A percentile compares a stretch with the other conserved stretches of the same genome.
Conservation (phyloP, 2,329 filamentous ascomycete species). For the Cercospora sp. region DNA sequence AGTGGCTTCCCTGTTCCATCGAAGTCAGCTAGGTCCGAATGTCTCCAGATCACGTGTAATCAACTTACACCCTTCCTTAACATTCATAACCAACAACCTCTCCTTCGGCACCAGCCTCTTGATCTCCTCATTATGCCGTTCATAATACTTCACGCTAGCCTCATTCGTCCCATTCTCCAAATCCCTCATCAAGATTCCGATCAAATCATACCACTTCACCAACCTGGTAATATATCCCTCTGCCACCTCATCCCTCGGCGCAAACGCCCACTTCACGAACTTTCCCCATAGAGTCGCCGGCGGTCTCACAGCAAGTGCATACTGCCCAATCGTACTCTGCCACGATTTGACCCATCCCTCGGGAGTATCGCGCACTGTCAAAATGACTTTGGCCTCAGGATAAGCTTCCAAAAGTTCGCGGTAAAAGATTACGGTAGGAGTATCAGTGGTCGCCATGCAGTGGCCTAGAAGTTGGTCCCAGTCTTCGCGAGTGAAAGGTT, state of each 20-base stretch:
- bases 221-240: not conserved
- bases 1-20: conserved; percentile 14
- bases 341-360: conserved; percentile 15
- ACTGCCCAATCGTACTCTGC: conserved; percentile 13
- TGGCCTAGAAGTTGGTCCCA: conserved; percentile 40
- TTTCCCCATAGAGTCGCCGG: not conserved
- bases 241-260: not conserved
- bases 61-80: conserved; percentile 18
- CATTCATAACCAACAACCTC: conserved; percentile 22
- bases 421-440: conserved; percentile 39
- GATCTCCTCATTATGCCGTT: conserved; percentile 11
- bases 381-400: conserved; percentile 43
- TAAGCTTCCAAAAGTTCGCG: conserved; percentile 42
- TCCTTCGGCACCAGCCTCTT: conserved; percentile 17
- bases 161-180: conserved; percentile 11
- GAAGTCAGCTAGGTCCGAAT: not conserved
- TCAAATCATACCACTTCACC: conserved; percentile 1
- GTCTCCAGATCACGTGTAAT: not conserved
- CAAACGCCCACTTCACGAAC: conserved; percentile 8
- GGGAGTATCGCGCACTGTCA: conserved; percentile 34
- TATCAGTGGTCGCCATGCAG: conserved; percentile 39
- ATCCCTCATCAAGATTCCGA: conserved; percentile 6
- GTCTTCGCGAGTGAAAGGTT: conserved; percentile 22
- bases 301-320: not conserved
- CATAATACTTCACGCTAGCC: conserved; percentile 11